Conservation (phyloP, 768 basidiomycete species). For the Macrolepiota dolichaula region DNA sequence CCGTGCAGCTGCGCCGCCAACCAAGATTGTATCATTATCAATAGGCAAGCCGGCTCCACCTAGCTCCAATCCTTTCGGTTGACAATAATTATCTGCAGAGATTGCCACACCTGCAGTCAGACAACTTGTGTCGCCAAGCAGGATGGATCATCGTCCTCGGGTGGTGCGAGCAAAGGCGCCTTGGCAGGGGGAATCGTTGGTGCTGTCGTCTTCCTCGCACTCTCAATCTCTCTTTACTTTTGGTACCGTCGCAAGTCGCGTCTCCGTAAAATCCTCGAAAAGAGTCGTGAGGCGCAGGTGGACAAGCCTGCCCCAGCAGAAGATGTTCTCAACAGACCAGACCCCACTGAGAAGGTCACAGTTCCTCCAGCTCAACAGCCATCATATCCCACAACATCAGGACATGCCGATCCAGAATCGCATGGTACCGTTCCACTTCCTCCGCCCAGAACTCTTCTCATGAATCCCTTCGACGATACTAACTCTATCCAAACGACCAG, state of each 20-base stretch:
- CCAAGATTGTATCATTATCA: conserved; percentile 59
- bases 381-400: not conserved
- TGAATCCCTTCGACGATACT: conserved; percentile 73
- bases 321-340: conserved; percentile 78
- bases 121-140: conserved; percentile 46
- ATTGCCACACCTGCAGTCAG: conserved; percentile 51
- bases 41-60: conserved; percentile 40
- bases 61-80: not conserved
- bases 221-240: conserved; percentile 49
- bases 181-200: conserved; percentile 74
- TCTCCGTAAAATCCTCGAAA: conserved; percentile 31
- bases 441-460: conserved; percentile 17
- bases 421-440: conserved; percentile 18
- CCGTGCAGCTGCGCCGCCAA: conserved; percentile 52
- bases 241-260: conserved; percentile 62
- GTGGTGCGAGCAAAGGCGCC: conserved; percentile 61
- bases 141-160: conserved; percentile 20
- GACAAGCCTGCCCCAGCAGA: conserved; percentile 75
- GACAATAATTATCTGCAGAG: conserved; percentile 34
- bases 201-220: conserved; percentile 53
- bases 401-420: conserved; percentile 7
- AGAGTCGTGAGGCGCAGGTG: conserved; percentile 37
- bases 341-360: conserved; percentile 66
- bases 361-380: conserved; percentile 27
- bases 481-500: conserved; percentile 83